Percentiles rank a stretch among this genome's conserved stretches.
phyloP scores from a whole-genome alignment of 179 eudicot species.

The Actinidia polygama region DNA sequence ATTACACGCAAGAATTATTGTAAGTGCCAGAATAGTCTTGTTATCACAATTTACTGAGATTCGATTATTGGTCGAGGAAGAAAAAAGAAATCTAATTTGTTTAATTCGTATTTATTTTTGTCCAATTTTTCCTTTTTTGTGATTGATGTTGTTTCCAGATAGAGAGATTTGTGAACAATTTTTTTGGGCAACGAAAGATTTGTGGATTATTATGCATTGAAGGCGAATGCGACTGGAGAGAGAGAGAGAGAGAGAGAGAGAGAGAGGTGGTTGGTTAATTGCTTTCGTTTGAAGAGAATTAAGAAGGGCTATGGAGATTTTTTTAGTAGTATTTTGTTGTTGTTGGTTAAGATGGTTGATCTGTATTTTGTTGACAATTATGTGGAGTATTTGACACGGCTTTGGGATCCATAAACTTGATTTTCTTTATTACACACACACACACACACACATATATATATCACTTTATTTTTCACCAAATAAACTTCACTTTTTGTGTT shows the following conservation, averaged over 20 bases:
- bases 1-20: no score
- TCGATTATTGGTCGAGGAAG: no score
- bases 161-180: no score
- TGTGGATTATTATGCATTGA: not conserved
- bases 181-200: not conserved
- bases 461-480: no score
- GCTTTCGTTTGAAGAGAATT: slow-evolving; percentile 4
- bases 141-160: no score
- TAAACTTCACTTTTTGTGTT: no score
- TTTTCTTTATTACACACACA: not conserved
- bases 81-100: no score
- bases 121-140: no score
- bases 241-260: slow-evolving; percentile 10
- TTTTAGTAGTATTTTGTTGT: not conserved
- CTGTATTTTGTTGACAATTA: slow-evolving; percentile 18
- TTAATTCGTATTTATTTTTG: no score
- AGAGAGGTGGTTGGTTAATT: not conserved
- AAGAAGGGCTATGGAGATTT: not conserved
- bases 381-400: slow-evolving; percentile 29
- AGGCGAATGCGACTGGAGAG: not conserved
- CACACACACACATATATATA: no score
- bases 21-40: no score
- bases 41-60: no score
- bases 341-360: slow-evolving; percentile 22
- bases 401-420: slow-evolving; percentile 24